These are phyloP conservation scores for Pleurotus salmoneostramineus DNA, from an alignment of 768 basidiomycete species.

Conservation along the genomic window DNA sequence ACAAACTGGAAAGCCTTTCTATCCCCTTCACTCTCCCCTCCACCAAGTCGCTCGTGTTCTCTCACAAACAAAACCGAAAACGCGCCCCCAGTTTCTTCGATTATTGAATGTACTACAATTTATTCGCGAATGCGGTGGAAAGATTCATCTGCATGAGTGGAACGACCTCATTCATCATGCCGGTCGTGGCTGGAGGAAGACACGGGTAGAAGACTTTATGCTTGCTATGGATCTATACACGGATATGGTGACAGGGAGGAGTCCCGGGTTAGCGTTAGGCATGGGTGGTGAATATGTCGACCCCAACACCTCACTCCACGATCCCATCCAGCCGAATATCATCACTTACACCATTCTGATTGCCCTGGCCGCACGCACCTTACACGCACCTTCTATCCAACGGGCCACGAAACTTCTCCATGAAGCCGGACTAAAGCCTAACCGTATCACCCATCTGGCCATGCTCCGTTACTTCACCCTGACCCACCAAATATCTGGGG, in stretches of 20 bases:
- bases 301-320: background rate
- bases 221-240: conserved; percentile 55
- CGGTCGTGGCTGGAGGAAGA: conserved; percentile 62
- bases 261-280: conserved; percentile 33
- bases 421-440: conserved; percentile 50
- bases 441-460: conserved; percentile 58
- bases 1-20: conserved; percentile 17
- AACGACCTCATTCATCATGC: conserved; percentile 69
- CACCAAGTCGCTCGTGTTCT: conserved; percentile 62
- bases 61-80: conserved; percentile 48
- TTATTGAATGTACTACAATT: conserved; percentile 65
- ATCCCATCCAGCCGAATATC: conserved; percentile 50
- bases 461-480: conserved; percentile 53
- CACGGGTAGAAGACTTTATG: conserved; percentile 52
- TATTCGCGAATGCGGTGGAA: conserved; percentile 52
- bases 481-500: conserved; percentile 42
- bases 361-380: conserved; percentile 55
- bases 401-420: conserved; percentile 53
- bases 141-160: conserved; percentile 65
- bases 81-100: conserved; percentile 56
- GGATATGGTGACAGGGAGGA: conserved; percentile 48
- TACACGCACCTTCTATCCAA: conserved; percentile 34
- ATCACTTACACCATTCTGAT: conserved; percentile 69
- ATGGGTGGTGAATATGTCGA: background rate
- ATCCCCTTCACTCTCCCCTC: conserved; percentile 40